Evolutionary conservation across 1,284 basidiomycete species (phyloP).

Genomic region (Austroboletus niveus): DNA sequence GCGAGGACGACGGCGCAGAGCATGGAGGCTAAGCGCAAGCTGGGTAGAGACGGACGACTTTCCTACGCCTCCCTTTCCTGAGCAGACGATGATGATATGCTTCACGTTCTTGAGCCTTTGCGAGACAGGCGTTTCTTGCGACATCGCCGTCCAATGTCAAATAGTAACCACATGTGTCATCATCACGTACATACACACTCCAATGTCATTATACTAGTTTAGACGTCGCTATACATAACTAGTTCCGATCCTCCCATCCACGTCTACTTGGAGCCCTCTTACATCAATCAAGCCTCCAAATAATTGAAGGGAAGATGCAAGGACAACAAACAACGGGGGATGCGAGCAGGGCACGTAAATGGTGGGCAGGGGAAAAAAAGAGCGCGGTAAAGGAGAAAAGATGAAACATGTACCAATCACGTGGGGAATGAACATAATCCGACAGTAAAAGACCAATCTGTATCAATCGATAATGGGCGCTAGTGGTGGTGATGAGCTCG

Average conservation of each 20-base stretch:
- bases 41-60: conserved; percentile 96
- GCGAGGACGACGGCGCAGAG: conserved; percentile 58
- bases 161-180: background rate
- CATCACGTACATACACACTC: background rate
- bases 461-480: conserved; percentile 36
- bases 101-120: conserved; percentile 72
- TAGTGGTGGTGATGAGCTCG: conserved; percentile 23
- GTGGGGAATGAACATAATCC: conserved; percentile 32
- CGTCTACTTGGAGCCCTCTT: conserved; percentile 62
- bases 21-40: conserved; percentile 84
- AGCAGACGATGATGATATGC: conserved; percentile 90
- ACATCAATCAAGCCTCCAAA: conserved; percentile 56
- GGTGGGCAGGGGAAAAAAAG: conserved; percentile 23
- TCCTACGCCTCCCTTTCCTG: conserved; percentile 97
- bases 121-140: conserved; percentile 52
- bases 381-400: conserved; percentile 16
- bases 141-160: conserved; percentile 24
- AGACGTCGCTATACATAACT: conserved; percentile 1
- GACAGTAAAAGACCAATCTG: conserved; percentile 25
- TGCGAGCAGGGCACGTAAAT: conserved; percentile 28
- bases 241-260: conserved; percentile 12
- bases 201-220: conserved; percentile 1
- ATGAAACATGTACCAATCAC: conserved; percentile 23
- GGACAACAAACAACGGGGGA: conserved; percentile 49
- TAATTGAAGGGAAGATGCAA: conserved; percentile 58